Conservation (phyloP, 2,329 filamentous ascomycete genomes). For the Neurospora sp. region DNA sequence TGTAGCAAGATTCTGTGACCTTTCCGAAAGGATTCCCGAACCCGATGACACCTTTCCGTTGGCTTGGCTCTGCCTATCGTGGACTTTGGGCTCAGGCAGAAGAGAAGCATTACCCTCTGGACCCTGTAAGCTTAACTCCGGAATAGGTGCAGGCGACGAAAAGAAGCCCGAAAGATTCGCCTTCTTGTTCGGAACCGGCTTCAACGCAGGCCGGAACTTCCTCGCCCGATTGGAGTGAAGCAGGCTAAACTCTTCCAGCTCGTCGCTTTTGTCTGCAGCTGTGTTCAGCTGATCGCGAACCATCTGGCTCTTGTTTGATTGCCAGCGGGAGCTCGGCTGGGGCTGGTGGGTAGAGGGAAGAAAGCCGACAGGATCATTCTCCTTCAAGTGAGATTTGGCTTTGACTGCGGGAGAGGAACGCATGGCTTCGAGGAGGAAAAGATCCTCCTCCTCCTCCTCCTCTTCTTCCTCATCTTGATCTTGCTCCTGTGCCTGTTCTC, state of each 20-base stretch:
- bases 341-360: neutral
- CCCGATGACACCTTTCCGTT: neutral
- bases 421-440: conserved; percentile 49
- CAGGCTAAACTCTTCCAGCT: conserved; percentile 32
- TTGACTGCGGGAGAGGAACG: conserved; percentile 28
- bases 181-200: conserved; percentile 21
- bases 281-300: neutral
- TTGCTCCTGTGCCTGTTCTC: neutral
- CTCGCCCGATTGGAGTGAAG: conserved; percentile 16
- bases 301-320: neutral
- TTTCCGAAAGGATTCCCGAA: neutral
- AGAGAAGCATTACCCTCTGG: conserved; percentile 1
- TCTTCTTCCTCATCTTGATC: conserved; percentile 9
- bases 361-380: neutral
- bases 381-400: neutral
- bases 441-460: conserved; percentile 28
- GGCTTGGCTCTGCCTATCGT: neutral
- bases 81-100: neutral
- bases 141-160: conserved; percentile 40
- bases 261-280: conserved; percentile 4
- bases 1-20: neutral
- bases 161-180: conserved; percentile 47
- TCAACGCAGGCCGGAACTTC: neutral
- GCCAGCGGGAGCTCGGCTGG: neutral
- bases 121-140: conserved; percentile 15